phyloP scores from a whole-genome alignment of 2,329 filamentous ascomycete species.

The Chaetomium globosum region DNA sequence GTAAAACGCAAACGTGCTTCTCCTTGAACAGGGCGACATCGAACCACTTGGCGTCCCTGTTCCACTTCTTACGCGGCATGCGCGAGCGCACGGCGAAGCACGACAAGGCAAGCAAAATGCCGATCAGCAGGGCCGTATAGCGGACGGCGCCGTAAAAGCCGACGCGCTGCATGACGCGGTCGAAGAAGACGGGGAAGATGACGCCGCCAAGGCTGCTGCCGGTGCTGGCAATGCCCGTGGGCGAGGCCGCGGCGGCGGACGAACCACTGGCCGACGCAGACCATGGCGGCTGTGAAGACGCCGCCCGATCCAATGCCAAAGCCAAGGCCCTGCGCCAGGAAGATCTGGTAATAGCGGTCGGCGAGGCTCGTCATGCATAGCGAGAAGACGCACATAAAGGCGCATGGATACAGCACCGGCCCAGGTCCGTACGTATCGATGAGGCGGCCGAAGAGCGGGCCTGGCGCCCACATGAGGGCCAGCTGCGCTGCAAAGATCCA shows the following conservation, averaged over 20 bases:
- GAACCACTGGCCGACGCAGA: slow-evolving; percentile 12
- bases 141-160: slow-evolving; percentile 6
- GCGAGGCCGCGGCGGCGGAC: slow-evolving; percentile 8
- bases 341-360: slow-evolving; percentile 14
- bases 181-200: slow-evolving; percentile 6
- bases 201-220: slow-evolving; percentile 9
- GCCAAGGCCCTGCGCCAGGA: slow-evolving; percentile 6
- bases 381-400: slow-evolving; percentile 10
- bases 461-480: slow-evolving; percentile 9
- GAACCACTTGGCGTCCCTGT: slow-evolving; percentile 8
- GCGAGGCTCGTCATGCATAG: slow-evolving; percentile 11
- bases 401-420: slow-evolving; percentile 9
- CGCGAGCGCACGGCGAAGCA: slow-evolving; percentile 4
- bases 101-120: neutral
- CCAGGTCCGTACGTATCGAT: slow-evolving; percentile 8
- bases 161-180: slow-evolving; percentile 3
- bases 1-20: slow-evolving; percentile 5
- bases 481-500: slow-evolving; percentile 12
- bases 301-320: slow-evolving; percentile 7
- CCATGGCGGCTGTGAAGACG: slow-evolving; percentile 12
- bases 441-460: slow-evolving; percentile 5
- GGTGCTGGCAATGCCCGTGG: slow-evolving; percentile 7
- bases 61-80: slow-evolving; percentile 7
- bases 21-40: slow-evolving; percentile 8
- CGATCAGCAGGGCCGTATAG: slow-evolving; percentile 4